A percentile compares a stretch with the other conserved stretches of the same genome.
Conservation (phyloP, 2,329 filamentous ascomycete species). For the Colletotrichum coccodes region DNA sequence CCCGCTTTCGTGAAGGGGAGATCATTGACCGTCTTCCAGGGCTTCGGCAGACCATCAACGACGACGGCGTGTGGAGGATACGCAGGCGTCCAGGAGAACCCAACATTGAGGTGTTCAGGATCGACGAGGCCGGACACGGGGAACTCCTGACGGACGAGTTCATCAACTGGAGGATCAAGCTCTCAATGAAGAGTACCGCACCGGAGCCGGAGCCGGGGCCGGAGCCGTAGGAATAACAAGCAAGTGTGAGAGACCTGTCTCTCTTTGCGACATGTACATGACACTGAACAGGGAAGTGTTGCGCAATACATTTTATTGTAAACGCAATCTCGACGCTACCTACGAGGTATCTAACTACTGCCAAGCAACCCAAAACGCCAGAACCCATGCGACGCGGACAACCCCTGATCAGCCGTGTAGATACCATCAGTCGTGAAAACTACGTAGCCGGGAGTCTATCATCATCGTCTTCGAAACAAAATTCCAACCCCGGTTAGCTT, state of each 20-base stretch:
- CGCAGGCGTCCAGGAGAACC: conserved; percentile 70
- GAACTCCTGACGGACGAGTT: conserved; percentile 82
- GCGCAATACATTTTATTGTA: conserved; percentile 13
- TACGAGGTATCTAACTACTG: conserved; percentile 30
- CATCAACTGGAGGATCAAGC: conserved; percentile 76
- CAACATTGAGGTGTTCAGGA: conserved; percentile 77
- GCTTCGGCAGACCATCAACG: conserved; percentile 69
- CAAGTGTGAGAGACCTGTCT: not conserved
- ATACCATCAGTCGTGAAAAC: conserved; percentile 31
- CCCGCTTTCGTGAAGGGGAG: too few species aligned
- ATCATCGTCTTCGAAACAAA: conserved; percentile 6
- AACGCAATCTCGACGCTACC: conserved; percentile 23
- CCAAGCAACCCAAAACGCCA: conserved; percentile 15
- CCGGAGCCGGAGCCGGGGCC: conserved; percentile 15
- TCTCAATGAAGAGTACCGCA: conserved; percentile 48
- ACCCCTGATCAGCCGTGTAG: conserved; percentile 23
- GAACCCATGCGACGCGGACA: conserved; percentile 19
- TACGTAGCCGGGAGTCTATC: conserved; percentile 7
- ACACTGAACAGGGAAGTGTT: not conserved
- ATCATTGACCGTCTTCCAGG: conserved; percentile 53
- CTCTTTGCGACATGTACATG: not conserved
- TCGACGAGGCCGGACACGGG: conserved; percentile 80
- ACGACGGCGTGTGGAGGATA: conserved; percentile 86
- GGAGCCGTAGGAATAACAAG: not conserved
- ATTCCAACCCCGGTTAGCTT: conserved; percentile 11